Percentiles rank a stretch among this genome's conserved stretches.
phyloP scores from a whole-genome alignment of 768 basidiomycete species.

The Mycena rebaudengoi region DNA sequence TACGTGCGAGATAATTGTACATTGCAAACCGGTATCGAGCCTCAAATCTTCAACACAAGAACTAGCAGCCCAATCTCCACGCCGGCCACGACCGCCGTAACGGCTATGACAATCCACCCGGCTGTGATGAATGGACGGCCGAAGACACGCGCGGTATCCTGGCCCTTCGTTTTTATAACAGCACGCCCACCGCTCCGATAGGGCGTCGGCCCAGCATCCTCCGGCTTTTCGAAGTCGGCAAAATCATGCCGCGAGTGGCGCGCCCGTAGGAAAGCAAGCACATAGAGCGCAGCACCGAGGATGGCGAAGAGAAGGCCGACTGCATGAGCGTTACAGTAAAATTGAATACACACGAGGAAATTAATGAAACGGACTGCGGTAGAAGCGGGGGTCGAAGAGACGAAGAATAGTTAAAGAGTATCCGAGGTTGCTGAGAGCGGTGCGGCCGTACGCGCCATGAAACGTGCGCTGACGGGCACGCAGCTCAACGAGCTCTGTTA shows the following conservation, averaged over 20 bases:
- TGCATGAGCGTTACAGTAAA: constrained; percentile 15
- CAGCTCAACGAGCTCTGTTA: constrained; percentile 74
- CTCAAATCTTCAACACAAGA: constrained; percentile 59
- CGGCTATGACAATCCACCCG: constrained; percentile 74
- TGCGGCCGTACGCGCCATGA: constrained; percentile 82
- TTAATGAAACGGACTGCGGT: constrained; percentile 70
- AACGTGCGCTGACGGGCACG: constrained; percentile 85
- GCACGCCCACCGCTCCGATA: constrained; percentile 8
- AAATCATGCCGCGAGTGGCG: constrained; percentile 80
- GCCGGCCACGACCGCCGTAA: constrained; percentile 65
- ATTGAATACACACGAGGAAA: background rate
- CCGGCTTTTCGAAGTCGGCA: constrained; percentile 63
- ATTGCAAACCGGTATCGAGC: too few relatives aligned
- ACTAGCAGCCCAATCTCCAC: constrained; percentile 74
- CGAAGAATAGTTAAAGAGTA: constrained; percentile 79
- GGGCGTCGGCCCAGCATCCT: constrained; percentile 11
- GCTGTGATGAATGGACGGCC: constrained; percentile 84
- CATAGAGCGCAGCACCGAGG: constrained; percentile 67
- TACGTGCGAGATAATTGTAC: too few relatives aligned
- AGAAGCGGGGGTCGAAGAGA: constrained; percentile 81
- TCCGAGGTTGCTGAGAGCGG: constrained; percentile 76
- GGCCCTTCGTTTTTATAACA: constrained; percentile 65
- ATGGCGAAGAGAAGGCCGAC: constrained; percentile 72
- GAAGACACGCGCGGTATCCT: constrained; percentile 68
- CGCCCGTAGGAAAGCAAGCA: constrained; percentile 65